Base-by-base conservation (phyloP, 2,329 filamentous ascomycete species). In the Teratosphaeria destructans region DNA sequence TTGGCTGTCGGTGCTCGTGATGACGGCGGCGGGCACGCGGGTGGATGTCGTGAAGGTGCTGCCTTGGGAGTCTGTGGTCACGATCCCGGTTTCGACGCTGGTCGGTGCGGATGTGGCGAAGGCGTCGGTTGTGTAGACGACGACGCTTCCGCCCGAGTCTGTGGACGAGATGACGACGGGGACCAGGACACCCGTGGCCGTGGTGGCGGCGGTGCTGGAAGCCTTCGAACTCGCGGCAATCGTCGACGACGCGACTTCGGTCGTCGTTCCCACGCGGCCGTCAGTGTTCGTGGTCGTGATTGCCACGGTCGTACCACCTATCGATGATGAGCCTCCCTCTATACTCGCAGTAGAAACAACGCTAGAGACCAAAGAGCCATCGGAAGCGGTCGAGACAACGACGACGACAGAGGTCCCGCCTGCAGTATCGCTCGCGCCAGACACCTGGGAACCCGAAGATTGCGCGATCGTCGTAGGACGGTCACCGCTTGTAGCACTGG, bases 101-200 rank as follows among this genome's bases (percentile, higher is more conserved):
- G 71, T 70, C 10, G 67, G 66, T 12, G 69, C 67, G n/a, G 64
- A 61, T 6, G 63, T 63, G 52, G 66, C 71, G 58, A 79, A 72
- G 56, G 75, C 73, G 5, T 70, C 68, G 5, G 72, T 75, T 4
- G 76, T 75, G n/a, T 63, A 39, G 3, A 65, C 63, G n/a, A 71
- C 65, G 6, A 73, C 66, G 57, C 67, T 68, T 61, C 76, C 77
- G 32, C 66, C 66, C 34, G 65, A 65, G 60, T 74, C 64, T 16
- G 74, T 77, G 2, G 75, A 73, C 1, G 74, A 73, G 56, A 74
- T 61, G 23, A 70, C 66, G 27, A 75, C 67, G 10, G 74, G 73
- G 8, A 79, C 68, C 35, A 79, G 63, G 26, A 79, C 67, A 54
- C 70, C 71, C 27, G 68, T 66, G 3, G 55, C 43, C 6, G 60